Conservation (phyloP, 2,329 filamentous ascomycete genomes). For the Alternaria conjuncta region DNA sequence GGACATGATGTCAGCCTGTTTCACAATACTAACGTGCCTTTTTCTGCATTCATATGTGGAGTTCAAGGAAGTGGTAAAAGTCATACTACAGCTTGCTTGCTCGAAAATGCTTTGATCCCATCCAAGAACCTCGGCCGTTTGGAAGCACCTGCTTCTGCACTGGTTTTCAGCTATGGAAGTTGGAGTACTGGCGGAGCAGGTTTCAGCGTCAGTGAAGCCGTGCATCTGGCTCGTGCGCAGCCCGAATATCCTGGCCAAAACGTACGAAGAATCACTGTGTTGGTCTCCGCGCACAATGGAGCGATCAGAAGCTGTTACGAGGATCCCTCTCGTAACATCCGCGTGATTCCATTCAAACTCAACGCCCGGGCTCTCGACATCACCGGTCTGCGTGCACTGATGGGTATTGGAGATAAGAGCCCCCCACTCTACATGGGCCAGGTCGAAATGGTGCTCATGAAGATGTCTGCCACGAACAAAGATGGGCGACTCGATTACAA, state of each 20-base stretch:
- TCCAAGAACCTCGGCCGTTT: neutral
- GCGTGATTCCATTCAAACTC: slow-evolving; percentile 56
- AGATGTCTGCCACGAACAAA: neutral
- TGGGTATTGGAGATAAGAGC: slow-evolving; percentile 23
- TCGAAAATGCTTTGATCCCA: slow-evolving; percentile 41
- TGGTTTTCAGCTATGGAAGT: neutral
- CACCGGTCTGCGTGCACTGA: slow-evolving; percentile 52
- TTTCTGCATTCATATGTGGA: slow-evolving; percentile 68
- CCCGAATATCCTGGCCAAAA: neutral
- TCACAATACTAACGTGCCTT: slow-evolving; percentile 62
- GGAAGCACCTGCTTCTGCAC: neutral
- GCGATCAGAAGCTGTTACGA: neutral
- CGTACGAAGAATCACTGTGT: neutral
- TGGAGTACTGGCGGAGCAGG: slow-evolving; percentile 50
- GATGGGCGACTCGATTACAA: neutral
- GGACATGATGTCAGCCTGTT: slow-evolving; percentile 38
- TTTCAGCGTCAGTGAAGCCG: slow-evolving; percentile 64
- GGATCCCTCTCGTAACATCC: slow-evolving; percentile 46
- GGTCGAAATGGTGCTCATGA: neutral
- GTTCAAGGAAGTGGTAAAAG: slow-evolving; percentile 68
- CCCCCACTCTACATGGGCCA: slow-evolving; percentile 61
- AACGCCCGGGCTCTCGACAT: slow-evolving; percentile 58
- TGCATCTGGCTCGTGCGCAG: slow-evolving; percentile 38
- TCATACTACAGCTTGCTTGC: slow-evolving; percentile 64
- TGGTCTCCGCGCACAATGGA: neutral